Base-by-base conservation (phyloP, 192 early-diverging fungal genomes). In the Coemansia sp. region DNA sequence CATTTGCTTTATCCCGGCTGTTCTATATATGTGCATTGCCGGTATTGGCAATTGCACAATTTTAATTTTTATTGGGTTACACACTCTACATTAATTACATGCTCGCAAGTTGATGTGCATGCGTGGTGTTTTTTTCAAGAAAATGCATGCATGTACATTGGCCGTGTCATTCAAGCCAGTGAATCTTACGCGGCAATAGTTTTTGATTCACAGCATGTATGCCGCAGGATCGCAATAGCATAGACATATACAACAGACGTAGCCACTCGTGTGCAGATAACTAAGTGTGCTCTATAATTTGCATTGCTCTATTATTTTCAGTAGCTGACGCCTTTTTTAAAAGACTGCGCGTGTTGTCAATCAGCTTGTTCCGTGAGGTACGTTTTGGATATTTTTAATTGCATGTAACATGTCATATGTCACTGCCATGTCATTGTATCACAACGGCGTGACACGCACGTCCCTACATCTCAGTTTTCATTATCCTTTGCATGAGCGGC, bases 21-120 rank as follows among this genome's bases (percentile, higher is more conserved):
- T 50, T 23, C 21, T 50, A 50, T 52, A 26, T 66, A 59, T 44
- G 36, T 44, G 56, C 57, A 58, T 58, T 58, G 57, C 57, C 57
- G 49, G 18, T 40, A 31, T 58, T 58, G 57, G 38, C 42, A 36
- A 56, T 56, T 36, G 28, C 36, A 28, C 28, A n/a, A 18, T 17
- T 28, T 56, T 36, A 36, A 55, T 12, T n/a, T 15, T 42, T 42
- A 15, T 15, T n/a, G 4, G 40, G 28, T 31, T 31, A 42, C 12
- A n/a, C 40, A 11, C 11, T 42, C 12, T 8, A 42, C 40, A 42
- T 42, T 11, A 42, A n/a, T 42, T 42, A n/a, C 40, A 42, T n/a
- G 40, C 40, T n/a, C 40, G 10, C 10, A n/a, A 42, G 24, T 44
- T 20, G 23, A 20, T 58, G 34, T 50, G 34, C 34, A 58, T 58